Evolutionary conservation across 768 basidiomycete genomes (phyloP), one percentile per base, ranked within the genome.

Genomic region (Kwoniella mangroviensis): DNA sequence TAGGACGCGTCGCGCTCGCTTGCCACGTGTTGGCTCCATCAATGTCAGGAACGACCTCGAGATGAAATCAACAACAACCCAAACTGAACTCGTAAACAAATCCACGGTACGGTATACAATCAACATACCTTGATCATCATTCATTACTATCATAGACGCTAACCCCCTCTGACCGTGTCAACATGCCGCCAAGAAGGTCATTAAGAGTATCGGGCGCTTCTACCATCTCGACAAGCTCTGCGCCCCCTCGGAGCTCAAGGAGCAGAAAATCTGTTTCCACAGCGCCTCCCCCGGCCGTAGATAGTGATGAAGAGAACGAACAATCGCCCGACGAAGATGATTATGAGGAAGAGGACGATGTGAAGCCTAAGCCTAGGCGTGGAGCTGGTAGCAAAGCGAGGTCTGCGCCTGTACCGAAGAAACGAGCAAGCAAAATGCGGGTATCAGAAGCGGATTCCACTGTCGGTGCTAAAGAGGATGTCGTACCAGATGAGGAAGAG

Each of bases 301-400:
- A 68, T 1, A 65, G 55, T 26, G 72, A 70, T n/a, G 67, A 68
- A 63, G 66, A 74, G 28, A 58, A 65, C 17, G 68, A 63, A 17
- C 54, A 24, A 19, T 52, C 41, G 21, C 53, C 68, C 2, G 62
- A 63, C 15, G 62, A 69, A 62, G 67, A 68, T 26, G 70, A 68
- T 54, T 61, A 70, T 41, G 70, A 70, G 68, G 65, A 57, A 19
- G 68, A 73, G 41, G 72, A 68, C 41, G 59, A 57, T 13, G 72
- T 69, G 9, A 72, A 70, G 57, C 71, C 71, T 0, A 65, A 58
- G 24, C 41, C 61, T 11, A 65, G 65, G 17, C 60, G 75, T 13
- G 55, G 43, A 24, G 61, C 69, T 19, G 52, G 63, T 57, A 53
- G 24, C 13, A 68, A 71, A 62, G 49, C 51, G 4, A 70, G 56